Conservation (phyloP, 441 rosid species). For the Aquilaria agallochum region DNA sequence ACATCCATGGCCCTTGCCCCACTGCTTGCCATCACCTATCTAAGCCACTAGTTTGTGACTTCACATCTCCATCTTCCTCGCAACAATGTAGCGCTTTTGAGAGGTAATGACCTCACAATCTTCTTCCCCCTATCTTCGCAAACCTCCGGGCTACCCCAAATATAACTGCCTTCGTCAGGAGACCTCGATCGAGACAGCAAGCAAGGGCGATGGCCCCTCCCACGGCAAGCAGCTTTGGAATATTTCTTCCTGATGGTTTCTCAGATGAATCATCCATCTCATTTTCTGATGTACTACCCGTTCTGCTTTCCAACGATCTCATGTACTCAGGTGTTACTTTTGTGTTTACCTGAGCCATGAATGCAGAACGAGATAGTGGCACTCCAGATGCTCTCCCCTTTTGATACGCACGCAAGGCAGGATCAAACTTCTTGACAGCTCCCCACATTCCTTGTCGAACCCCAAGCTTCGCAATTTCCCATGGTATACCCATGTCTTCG, state of each 20-base stretch:
- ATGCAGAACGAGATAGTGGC: slow-evolving; percentile 48
- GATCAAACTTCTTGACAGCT: slow-evolving; percentile 91
- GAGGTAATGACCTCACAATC: slow-evolving; percentile 34
- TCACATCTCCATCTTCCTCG: too few species aligned
- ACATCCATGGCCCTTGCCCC: too few species aligned
- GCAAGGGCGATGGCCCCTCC: slow-evolving; percentile 84
- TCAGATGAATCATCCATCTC: slow-evolving; percentile 20
- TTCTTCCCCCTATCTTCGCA: slow-evolving; percentile 67
- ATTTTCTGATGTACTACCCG: slow-evolving; percentile 24
- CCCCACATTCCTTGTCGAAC: slow-evolving; percentile 99
- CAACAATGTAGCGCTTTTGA: too few species aligned
- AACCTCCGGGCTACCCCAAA: slow-evolving; percentile 83
- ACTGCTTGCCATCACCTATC: too few species aligned
- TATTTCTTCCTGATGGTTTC: slow-evolving; percentile 40
- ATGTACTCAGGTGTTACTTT: slow-evolving; percentile 63
- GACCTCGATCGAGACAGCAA: slow-evolving; percentile 68
- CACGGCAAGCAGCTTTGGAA: slow-evolving; percentile 60
- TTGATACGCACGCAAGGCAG: slow-evolving; percentile 74
- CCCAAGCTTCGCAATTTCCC: slow-evolving; percentile 94
- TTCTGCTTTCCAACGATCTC: slow-evolving; percentile 34
- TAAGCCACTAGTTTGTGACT: too few species aligned
- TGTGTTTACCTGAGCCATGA: slow-evolving; percentile 82
- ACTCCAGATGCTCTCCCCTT: slow-evolving; percentile 52
- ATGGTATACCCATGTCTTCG: slow-evolving; percentile 96
- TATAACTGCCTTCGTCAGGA: slow-evolving; percentile 71